phyloP scores from a whole-genome alignment of 129 eudicot genomes.

The Erigeron canadensis region DNA sequence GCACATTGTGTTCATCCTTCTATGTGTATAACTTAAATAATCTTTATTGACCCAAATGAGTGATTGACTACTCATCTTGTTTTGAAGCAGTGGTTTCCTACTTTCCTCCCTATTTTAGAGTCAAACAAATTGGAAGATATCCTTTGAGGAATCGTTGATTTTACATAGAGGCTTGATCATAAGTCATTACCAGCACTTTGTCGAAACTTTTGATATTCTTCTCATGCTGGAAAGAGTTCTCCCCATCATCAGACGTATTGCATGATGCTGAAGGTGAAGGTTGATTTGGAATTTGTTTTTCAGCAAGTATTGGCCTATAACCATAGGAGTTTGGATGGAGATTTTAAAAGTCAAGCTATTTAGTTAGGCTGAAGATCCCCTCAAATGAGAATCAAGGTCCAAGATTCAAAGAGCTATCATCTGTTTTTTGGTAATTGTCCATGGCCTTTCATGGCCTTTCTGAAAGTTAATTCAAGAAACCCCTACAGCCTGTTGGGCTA shows the following conservation, averaged over 20 bases:
- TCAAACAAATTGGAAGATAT: conserved; percentile 72
- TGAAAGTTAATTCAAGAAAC: conserved; percentile 80
- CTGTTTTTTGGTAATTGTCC: conserved; percentile 81
- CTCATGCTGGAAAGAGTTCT: conserved; percentile 44
- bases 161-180: conserved; percentile 90
- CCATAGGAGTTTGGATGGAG: conserved; percentile 47
- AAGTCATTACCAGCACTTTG: conserved; percentile 86
- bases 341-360: conserved; percentile 68
- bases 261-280: conserved; percentile 44
- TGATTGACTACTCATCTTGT: no score
- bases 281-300: conserved; percentile 83
- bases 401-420: conserved; percentile 94
- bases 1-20: no score
- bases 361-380: no score
- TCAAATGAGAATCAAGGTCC: no score
- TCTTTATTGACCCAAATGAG: no score
- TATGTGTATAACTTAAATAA: no score
- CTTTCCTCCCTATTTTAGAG: conserved; percentile 77
- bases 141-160: conserved; percentile 94
- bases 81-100: no score
- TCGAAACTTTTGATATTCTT: conserved; percentile 74
- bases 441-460: conserved; percentile 64
- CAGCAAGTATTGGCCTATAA: conserved; percentile 56
- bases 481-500: conserved; percentile 49
- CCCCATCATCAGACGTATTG: conserved; percentile 50